A percentile compares a stretch with the other conserved stretches of the same genome.
Evolutionary conservation across 805 yeast genomes (phyloP).

Genomic region (Wickerhamiella hasegawae): DNA sequence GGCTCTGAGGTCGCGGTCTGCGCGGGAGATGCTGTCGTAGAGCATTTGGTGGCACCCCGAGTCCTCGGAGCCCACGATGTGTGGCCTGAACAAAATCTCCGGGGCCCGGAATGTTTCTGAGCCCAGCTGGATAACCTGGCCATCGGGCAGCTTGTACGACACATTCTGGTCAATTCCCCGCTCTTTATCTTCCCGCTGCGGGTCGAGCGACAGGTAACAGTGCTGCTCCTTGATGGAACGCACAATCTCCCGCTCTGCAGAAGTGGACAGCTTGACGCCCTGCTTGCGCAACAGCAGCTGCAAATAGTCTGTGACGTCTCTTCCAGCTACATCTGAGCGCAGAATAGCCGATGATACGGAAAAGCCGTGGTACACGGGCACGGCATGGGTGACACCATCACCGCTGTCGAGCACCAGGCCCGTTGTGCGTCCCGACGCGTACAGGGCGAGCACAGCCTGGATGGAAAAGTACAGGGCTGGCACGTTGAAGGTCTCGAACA

Average conservation of each 20-base stretch:
- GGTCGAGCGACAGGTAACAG: constrained; percentile 42
- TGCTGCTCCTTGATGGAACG: constrained; percentile 59
- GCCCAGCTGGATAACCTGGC: constrained; percentile 49
- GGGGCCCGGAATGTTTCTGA: constrained; percentile 58
- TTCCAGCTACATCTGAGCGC: constrained; percentile 70
- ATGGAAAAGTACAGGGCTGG: constrained; percentile 62
- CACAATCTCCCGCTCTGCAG: constrained; percentile 73
- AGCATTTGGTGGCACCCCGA: constrained; percentile 52
- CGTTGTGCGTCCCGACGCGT: constrained; percentile 81
- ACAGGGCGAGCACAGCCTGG: constrained; percentile 68
- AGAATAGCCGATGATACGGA: constrained; percentile 55
- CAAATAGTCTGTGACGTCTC: constrained; percentile 67
- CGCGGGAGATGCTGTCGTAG: constrained; percentile 44
- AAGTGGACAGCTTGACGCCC: constrained; percentile 51
- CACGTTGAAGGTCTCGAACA: constrained; percentile 56
- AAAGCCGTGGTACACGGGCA: constrained; percentile 85
- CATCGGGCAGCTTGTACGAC: constrained; percentile 58
- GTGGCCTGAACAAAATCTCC: constrained; percentile 74
- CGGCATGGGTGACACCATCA: constrained; percentile 79
- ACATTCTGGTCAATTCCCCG: constrained; percentile 10
- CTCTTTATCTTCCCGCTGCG: constrained; percentile 35
- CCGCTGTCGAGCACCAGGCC: constrained; percentile 87
- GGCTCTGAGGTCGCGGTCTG: constrained; percentile 66
- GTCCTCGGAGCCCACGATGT: constrained; percentile 58
- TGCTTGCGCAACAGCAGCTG: constrained; percentile 49